Percentiles rank a stretch among this genome's conserved stretches.
Evolutionary conservation across 805 yeast species (phyloP).

Genomic region (Yamadazyma akitaensis): DNA sequence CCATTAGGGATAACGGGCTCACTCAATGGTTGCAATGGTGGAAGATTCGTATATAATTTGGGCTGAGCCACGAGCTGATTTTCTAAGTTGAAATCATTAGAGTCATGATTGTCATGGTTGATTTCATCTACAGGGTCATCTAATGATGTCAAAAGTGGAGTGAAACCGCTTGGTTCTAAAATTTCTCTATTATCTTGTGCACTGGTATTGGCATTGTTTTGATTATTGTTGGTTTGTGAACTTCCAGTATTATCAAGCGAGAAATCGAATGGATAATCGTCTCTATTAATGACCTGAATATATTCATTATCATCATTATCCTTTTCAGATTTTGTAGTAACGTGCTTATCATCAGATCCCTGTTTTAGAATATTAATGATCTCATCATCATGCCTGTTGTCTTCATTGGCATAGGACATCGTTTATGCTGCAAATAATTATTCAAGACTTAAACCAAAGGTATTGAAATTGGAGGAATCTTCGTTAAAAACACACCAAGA

Average conservation of each 20-base stretch:
- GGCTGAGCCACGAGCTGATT: slow-evolving; percentile 13
- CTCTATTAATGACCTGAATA: slow-evolving; percentile 15
- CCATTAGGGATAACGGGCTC: slow-evolving; percentile 27
- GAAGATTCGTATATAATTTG: slow-evolving; percentile 15
- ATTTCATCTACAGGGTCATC: slow-evolving; percentile 9
- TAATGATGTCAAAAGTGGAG: slow-evolving; percentile 9
- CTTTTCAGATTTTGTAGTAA: neutral
- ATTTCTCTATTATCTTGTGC: neutral
- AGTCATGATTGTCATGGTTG: neutral
- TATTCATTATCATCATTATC: slow-evolving; percentile 11
- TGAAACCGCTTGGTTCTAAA: slow-evolving; percentile 9
- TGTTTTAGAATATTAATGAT: slow-evolving; percentile 8
- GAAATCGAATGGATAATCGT: slow-evolving; percentile 11
- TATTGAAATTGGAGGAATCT: neutral
- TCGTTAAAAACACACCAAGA: too few relatives aligned
- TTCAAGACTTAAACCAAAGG: neutral
- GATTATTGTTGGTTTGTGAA: neutral
- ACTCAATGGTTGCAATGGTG: slow-evolving; percentile 28
- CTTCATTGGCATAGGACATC: slow-evolving; percentile 5
- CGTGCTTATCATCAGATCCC: neutral
- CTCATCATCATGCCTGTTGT: slow-evolving; percentile 1
- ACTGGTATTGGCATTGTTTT: neutral
- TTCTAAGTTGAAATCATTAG: slow-evolving; percentile 2
- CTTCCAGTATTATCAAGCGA: slow-evolving; percentile 1
- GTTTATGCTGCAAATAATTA: slow-evolving; percentile 3